Conservation (phyloP, 202 grass and related monocot species). For the Carex arenaria region DNA sequence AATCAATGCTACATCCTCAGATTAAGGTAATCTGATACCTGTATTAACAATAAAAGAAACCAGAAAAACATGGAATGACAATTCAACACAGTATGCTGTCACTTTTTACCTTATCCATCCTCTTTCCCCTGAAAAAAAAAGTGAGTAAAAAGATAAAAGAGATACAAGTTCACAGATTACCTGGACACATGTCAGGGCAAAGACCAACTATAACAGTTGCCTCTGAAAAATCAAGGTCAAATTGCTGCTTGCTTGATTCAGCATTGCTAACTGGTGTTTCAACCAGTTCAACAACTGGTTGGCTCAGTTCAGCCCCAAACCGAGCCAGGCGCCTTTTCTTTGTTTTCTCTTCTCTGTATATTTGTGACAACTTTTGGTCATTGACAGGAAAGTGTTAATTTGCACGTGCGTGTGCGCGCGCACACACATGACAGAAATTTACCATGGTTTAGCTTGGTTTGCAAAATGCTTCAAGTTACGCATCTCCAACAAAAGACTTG, state of each 20-base stretch:
- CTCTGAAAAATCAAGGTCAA: slow-evolving; percentile 41
- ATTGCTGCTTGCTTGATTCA: slow-evolving; percentile 39
- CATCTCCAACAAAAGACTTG: not conserved
- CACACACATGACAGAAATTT: not conserved
- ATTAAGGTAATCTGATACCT: not conserved
- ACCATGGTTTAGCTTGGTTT: not conserved
- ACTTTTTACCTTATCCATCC: not conserved
- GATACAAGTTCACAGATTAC: slow-evolving; percentile 28
- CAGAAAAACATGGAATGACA: slow-evolving; percentile 13
- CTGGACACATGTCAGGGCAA: slow-evolving; percentile 96
- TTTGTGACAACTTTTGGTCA: not conserved
- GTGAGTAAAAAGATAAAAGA: not conserved
- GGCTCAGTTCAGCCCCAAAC: slow-evolving; percentile 71
- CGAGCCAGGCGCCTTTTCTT: slow-evolving; percentile 77
- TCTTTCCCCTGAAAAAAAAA: not conserved
- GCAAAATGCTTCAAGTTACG: not conserved
- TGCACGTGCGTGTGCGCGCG: slow-evolving; percentile 14
- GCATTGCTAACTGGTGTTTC: slow-evolving; percentile 27
- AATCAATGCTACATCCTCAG: not conserved
- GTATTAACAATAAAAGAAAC: not conserved
- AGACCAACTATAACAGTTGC: slow-evolving; percentile 59
- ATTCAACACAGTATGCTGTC: not conserved
- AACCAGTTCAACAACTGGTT: slow-evolving; percentile 44
- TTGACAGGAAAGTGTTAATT: slow-evolving; percentile 24
- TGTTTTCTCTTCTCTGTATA: slow-evolving; percentile 63